These are phyloP conservation scores for Hsuehochloa calcarea DNA, from an alignment of 176 grass and related monocot genomes.

Conservation along the genomic window DNA sequence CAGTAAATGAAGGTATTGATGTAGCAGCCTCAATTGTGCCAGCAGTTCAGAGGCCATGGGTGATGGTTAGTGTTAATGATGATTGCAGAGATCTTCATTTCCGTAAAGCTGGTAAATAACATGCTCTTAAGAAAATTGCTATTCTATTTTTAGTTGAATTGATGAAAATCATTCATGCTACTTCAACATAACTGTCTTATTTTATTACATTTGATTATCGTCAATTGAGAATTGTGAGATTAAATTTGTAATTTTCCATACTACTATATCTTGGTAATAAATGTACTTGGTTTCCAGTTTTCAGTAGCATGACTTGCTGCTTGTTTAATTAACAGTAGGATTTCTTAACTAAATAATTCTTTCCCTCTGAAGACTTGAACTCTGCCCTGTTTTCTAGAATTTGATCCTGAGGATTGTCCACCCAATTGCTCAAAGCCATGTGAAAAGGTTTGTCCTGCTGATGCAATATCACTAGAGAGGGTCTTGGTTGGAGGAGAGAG, in stretches of 20 bases:
- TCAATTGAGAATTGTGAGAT: not conserved
- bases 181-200: not conserved
- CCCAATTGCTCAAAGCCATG: conserved; percentile 76
- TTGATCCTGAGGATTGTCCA: conserved; percentile 84
- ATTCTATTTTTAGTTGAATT: not conserved
- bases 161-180: not conserved
- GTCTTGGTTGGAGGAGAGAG: conserved; percentile 16
- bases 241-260: not conserved
- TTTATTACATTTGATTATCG: conserved; percentile 10
- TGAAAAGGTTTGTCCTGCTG: conserved; percentile 81
- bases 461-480: conserved; percentile 65
- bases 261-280: not conserved
- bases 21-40: conserved; percentile 60
- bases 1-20: conserved; percentile 90
- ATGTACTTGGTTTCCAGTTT: conserved; percentile 4
- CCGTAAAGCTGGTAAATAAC: conserved; percentile 78
- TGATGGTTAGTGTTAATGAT: conserved; percentile 94
- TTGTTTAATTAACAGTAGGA: conserved; percentile 7
- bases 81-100: conserved; percentile 92
- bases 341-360: not conserved
- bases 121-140: not conserved
- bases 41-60: conserved; percentile 64
- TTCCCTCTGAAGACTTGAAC: conserved; percentile 2
- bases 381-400: conserved; percentile 51
- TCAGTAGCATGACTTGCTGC: not conserved